A percentile compares a stretch with the other conserved stretches of the same genome.
Evolutionary conservation across 495 filamentous ascomycete species (phyloP).

Genomic region (Cudoniella acicularis): DNA sequence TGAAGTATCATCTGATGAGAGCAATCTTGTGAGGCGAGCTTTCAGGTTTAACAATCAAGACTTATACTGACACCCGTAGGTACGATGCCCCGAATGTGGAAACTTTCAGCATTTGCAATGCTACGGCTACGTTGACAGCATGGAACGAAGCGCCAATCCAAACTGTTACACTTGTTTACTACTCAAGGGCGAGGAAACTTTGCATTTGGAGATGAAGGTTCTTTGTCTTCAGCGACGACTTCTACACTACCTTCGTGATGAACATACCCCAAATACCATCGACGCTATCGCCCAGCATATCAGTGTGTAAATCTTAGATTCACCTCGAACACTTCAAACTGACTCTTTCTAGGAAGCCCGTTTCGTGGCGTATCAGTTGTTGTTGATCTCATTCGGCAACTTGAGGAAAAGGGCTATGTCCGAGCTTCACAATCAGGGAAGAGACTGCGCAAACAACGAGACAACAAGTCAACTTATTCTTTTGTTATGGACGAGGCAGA

Average conservation of each 20-base stretch:
- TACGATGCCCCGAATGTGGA: slow-evolving; percentile 4
- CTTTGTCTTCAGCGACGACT: slow-evolving; percentile 15
- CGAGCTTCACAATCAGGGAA: not conserved
- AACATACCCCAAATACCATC: not conserved
- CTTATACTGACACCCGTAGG: slow-evolving; percentile 2
- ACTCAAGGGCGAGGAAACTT: not conserved
- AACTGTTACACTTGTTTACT: slow-evolving; percentile 6
- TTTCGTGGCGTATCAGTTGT: not conserved
- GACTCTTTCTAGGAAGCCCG: not conserved
- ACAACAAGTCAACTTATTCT: too few species aligned
- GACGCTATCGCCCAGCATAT: not conserved
- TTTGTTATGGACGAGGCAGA: not conserved
- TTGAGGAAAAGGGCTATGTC: not conserved
- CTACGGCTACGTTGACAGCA: slow-evolving; percentile 6
- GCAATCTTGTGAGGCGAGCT: slow-evolving; percentile 6
- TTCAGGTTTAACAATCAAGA: not conserved
- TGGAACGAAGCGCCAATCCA: not conserved
- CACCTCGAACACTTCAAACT: not conserved
- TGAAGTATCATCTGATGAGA: not conserved
- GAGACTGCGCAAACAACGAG: not conserved
- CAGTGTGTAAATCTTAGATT: not conserved
- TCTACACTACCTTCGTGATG: slow-evolving; percentile 1
- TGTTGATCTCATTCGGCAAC: not conserved
- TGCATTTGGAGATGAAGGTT: not conserved
- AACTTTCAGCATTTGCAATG: slow-evolving; percentile 8